A percentile compares a stretch with the other conserved stretches of the same genome.
Conservation (phyloP, 106 monocot species). For the Dendrobium officinale region DNA sequence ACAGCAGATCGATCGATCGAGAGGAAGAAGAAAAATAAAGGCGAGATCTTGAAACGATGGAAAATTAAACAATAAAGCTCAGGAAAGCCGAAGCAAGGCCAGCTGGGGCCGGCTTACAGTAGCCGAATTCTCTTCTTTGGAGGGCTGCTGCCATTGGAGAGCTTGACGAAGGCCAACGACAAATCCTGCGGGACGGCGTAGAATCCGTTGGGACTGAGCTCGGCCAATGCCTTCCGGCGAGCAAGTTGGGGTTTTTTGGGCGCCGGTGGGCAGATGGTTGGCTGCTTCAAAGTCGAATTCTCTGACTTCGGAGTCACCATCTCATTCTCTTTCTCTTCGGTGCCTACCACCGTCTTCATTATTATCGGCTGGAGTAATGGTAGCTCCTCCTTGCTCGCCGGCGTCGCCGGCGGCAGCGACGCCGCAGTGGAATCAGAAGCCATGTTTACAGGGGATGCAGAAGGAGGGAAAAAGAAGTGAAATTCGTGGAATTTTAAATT, state of each 20-base stretch:
- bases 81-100: neutral
- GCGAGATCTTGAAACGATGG: neutral
- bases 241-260: constrained; percentile 14
- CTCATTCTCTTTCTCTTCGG: neutral
- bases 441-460: neutral
- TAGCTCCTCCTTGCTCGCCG: neutral
- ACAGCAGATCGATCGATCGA: neutral
- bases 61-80: neutral
- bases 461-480: neutral
- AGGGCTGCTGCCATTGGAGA: neutral
- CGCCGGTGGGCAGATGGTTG: constrained; percentile 17
- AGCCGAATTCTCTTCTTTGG: constrained; percentile 18
- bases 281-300: constrained; percentile 9
- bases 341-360: neutral
- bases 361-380: neutral
- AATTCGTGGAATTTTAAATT: neutral
- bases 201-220: neutral
- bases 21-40: neutral
- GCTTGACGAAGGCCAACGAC: neutral
- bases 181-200: constrained; percentile 11
- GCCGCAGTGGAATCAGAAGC: neutral
- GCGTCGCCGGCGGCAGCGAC: neutral
- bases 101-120: neutral
- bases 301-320: constrained; percentile 14
- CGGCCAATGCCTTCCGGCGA: constrained; percentile 8